Evolutionary conservation across 768 basidiomycete genomes (phyloP), one percentile per base, ranked within the genome.

Genomic region (Pulveroboletus sp.): DNA sequence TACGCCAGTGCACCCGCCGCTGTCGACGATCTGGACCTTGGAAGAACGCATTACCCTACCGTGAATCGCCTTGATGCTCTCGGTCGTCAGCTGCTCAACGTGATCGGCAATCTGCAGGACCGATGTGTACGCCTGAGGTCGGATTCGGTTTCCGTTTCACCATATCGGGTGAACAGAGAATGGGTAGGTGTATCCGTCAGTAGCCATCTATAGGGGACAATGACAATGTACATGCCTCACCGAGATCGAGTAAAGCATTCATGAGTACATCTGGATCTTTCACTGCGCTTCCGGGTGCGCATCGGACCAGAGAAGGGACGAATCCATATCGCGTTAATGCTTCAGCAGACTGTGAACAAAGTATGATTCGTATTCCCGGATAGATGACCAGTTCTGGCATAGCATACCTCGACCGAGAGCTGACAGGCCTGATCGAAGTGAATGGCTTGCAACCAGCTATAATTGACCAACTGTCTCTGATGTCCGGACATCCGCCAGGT

Each of bases 21-120:
- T 33, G 30, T 62, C 58, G 39, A 50, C 30, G 47, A 65, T 55
- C 42, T 54, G 64, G 35, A 67, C 27, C 55, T 67, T 67, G 47
- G 67, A 67, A 17, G 67, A 55, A 27, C 61, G 57, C 66, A 67
- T 67, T 17, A 67, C 52, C 39, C 59, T 65, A n/a, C 50, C 24
- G 31, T 67, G 66, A 32, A 67, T 62, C 3, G 39, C 53, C 39
- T 69, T 69, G 49, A 69, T 58, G 47, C 39, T 55, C 21, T 60
- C 65, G 0, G 67, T 62, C 4, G 66, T 63, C 39, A 67, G 44
- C 11, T 47, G 55, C 18, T 67, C 66, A 8, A 62, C 58, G 32
- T 26, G 47, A 24, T 67, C 67, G 39, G 53, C 43, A 10, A 64
- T 54, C 31, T 55, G 54, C 6, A 67, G 21, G 33, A 65, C 49